Evolutionary conservation across 768 basidiomycete genomes (phyloP).

Genomic region (Paxillus involutus): DNA sequence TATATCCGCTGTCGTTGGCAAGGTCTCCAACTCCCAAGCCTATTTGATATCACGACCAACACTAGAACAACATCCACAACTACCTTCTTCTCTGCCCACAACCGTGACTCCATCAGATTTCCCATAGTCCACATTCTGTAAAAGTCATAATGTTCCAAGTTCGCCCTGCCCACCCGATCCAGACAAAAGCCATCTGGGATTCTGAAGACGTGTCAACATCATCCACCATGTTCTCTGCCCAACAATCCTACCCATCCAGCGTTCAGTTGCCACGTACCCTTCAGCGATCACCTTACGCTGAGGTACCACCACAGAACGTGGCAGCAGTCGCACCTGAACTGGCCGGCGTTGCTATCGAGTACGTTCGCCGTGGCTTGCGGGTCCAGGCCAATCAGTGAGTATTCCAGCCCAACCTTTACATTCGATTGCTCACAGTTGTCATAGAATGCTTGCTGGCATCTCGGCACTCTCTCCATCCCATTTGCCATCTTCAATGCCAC

Average conservation of each 20-base stretch:
- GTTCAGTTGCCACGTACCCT: constrained; percentile 76
- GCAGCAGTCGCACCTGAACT: constrained; percentile 53
- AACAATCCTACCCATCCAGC: constrained; percentile 29
- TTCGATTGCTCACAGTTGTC: constrained; percentile 34
- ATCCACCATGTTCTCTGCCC: constrained; percentile 28
- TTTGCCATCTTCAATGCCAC: constrained; percentile 29
- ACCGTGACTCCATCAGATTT: constrained; percentile 16
- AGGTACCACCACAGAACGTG: constrained; percentile 56
- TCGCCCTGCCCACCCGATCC: constrained; percentile 34
- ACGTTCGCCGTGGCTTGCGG: constrained; percentile 54
- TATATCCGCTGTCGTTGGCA: constrained; percentile 11
- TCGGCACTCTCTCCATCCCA: constrained; percentile 52
- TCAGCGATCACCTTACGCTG: constrained; percentile 56
- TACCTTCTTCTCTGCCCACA: constrained; percentile 13
- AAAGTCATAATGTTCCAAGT: constrained; percentile 33
- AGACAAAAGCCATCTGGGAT: constrained; percentile 37
- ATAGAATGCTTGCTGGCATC: constrained; percentile 39
- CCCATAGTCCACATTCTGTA: constrained; percentile 3
- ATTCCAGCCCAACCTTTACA: constrained; percentile 1
- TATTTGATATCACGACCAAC: constrained; percentile 4
- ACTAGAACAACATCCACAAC: constrained; percentile 15
- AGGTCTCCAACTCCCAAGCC: constrained; percentile 16
- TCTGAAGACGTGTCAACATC: constrained; percentile 28
- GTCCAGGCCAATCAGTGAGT: constrained; percentile 45
- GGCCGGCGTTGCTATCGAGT: constrained; percentile 56